Percentiles rank a stretch among this genome's conserved stretches.
Conservation (phyloP, 2,329 filamentous ascomycete genomes). For the Botrytis byssoidea region DNA sequence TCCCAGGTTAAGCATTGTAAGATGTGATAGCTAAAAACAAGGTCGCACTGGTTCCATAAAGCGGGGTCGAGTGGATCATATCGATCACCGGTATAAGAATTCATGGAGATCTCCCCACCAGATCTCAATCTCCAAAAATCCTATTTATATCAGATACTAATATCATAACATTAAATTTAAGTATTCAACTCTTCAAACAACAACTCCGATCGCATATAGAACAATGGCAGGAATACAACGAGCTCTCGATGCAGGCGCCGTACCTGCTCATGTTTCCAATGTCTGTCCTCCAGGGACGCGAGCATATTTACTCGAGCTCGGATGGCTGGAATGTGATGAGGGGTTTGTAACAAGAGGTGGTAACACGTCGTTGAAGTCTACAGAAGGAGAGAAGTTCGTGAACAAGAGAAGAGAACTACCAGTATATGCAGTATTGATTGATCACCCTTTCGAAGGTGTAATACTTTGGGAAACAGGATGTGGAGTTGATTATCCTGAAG, state of each 20-base stretch:
- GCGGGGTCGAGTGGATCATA: background rate
- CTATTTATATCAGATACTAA: background rate
- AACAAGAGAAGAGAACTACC: constrained; percentile 34
- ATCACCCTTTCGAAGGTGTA: constrained; percentile 33
- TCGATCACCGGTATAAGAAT: background rate
- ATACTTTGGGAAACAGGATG: constrained; percentile 35
- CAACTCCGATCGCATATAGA: background rate
- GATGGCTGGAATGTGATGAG: constrained; percentile 48
- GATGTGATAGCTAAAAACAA: background rate
- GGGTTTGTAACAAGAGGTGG: constrained; percentile 41
- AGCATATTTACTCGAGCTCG: constrained; percentile 47
- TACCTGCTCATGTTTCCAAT: constrained; percentile 31
- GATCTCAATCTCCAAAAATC: background rate
- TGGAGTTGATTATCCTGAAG: constrained; percentile 31
- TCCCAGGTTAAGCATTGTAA: background rate
- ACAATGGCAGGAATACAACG: constrained; percentile 32
- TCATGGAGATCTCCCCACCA: background rate
- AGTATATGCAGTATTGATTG: constrained; percentile 34
- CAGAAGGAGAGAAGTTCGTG: constrained; percentile 26
- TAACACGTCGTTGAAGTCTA: constrained; percentile 32
- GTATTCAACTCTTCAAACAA: background rate
- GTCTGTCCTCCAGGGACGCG: constrained; percentile 47
- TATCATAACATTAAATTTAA: background rate
- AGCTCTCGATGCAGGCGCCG: constrained; percentile 30
- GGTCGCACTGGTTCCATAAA: background rate